These are phyloP conservation scores for Termitomyces sp. DNA, from an alignment of 768 basidiomycete genomes.

Conservation along the genomic window DNA sequence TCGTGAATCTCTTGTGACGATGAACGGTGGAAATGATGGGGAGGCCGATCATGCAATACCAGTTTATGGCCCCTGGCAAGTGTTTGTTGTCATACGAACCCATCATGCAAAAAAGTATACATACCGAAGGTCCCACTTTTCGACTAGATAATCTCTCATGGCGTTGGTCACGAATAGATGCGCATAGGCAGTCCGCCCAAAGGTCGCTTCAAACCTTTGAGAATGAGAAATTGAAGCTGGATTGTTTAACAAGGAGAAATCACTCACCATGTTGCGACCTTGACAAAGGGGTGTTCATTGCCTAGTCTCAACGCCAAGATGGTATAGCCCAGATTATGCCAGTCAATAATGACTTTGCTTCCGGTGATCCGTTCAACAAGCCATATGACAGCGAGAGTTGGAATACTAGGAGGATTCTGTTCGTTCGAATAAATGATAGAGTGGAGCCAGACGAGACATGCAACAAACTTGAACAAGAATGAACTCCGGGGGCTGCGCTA, in stretches of 20 bases:
- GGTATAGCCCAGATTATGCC: conserved; percentile 97
- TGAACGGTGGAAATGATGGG: conserved; percentile 73
- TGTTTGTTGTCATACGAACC: background rate
- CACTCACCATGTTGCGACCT: conserved; percentile 70
- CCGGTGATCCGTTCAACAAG: conserved; percentile 63
- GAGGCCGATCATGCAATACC: conserved; percentile 89
- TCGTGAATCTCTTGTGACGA: conserved; percentile 74
- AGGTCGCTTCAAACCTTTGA: conserved; percentile 76
- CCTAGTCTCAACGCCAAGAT: conserved; percentile 87
- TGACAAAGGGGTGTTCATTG: conserved; percentile 61
- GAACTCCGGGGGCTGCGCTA: conserved; percentile 72
- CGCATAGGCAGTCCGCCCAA: conserved; percentile 79
- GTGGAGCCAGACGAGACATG: background rate
- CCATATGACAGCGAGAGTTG: conserved; percentile 85
- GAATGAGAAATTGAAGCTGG: background rate
- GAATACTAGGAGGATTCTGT: conserved; percentile 96
- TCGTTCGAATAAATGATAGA: background rate
- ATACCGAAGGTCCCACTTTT: conserved; percentile 76
- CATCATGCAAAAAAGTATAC: conserved; percentile 22
- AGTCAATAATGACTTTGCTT: conserved; percentile 92
- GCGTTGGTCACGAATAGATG: conserved; percentile 93
- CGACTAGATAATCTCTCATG: conserved; percentile 69
- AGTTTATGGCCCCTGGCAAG: conserved; percentile 64
- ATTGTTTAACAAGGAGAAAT: background rate
- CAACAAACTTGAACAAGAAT: conserved; percentile 85